Percentiles rank a stretch among this genome's conserved stretches.
Conservation (phyloP, 2,329 filamentous ascomycete genomes). For the Aureobasidium sp. region DNA sequence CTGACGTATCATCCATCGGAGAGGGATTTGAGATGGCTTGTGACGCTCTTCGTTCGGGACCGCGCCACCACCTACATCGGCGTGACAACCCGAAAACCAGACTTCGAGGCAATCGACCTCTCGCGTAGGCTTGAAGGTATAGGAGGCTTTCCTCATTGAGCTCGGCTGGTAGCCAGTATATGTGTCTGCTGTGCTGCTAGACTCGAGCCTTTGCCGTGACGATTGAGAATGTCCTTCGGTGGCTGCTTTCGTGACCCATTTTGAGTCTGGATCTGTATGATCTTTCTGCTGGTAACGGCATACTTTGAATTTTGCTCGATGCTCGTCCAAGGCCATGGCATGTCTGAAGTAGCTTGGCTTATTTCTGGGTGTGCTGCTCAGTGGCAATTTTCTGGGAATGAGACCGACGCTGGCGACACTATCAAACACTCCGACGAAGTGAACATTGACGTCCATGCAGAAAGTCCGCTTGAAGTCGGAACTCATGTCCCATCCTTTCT, state of each 20-base stretch:
- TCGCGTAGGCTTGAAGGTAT: slow-evolving; percentile 10
- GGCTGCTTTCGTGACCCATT: slow-evolving; percentile 20
- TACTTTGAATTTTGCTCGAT: slow-evolving; percentile 39
- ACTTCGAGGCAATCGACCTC: slow-evolving; percentile 28
- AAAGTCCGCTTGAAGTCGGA: slow-evolving; percentile 41
- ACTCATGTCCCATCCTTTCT: slow-evolving; percentile 36
- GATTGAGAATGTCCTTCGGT: not conserved
- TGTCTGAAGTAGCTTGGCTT: slow-evolving; percentile 36
- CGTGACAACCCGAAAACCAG: slow-evolving; percentile 40
- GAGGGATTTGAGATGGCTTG: slow-evolving; percentile 39
- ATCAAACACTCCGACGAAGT: slow-evolving; percentile 40
- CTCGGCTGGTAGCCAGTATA: slow-evolving; percentile 1
- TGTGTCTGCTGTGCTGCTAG: not conserved
- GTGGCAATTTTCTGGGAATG: slow-evolving; percentile 33
- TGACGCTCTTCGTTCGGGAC: slow-evolving; percentile 37
- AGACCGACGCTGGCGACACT: slow-evolving; percentile 38
- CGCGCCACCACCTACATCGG: slow-evolving; percentile 41
- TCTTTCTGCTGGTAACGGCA: slow-evolving; percentile 32
- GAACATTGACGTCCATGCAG: slow-evolving; percentile 36
- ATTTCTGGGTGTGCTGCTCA: slow-evolving; percentile 33
- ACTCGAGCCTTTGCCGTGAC: not conserved
- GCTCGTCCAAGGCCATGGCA: slow-evolving; percentile 40
- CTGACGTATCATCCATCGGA: slow-evolving; percentile 44
- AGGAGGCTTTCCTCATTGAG: slow-evolving; percentile 22
- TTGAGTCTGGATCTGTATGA: slow-evolving; percentile 14